Base-by-base conservation (phyloP, 2,329 filamentous ascomycete genomes). In the Coniochaeta pulveracea region DNA sequence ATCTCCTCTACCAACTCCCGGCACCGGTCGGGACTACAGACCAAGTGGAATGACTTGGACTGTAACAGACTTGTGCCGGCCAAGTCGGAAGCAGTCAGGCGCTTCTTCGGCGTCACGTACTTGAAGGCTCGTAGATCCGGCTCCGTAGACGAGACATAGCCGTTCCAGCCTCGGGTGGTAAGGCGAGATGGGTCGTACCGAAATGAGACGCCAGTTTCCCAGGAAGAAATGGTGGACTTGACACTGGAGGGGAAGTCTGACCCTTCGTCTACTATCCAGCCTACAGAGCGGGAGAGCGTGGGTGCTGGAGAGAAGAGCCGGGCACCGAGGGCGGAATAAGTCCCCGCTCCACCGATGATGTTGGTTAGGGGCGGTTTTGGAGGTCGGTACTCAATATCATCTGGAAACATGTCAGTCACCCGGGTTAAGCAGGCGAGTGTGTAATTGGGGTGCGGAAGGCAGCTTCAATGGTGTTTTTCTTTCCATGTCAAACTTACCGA, bases 101-200 rank as follows among this genome's bases (percentile, higher is more conserved):
- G 80, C 42, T 83, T 66, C 58, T 95, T 96, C 1, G 85, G 80
- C 1, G 88, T 95, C 34, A 77, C 66, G 54, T 96, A 98, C 52
- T 76, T 79, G 64, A 98, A 98, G 6, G 79, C 78, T 56, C 70
- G 64, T 42, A 76, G 70, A 52, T 83, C 72, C 22, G 18, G n/a
- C 18, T n/a, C 12, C 38, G 76, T 74, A 34, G 74, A 67, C 19
- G 72, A 69, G 23, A 79, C 75, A 51, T 96, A 96, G 32, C 83
- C 83, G 53, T 96, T 96, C 85, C 85, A 94, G 28, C 82, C 88
- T 28, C 85, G 75, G 0, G 91, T 98, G 3, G 89, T 96, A 32
- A 84, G 64, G 16, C 84, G 75, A 6, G 67, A 55, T 2, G 65
- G 62, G 34, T 82, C 76, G 31, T 73, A 60, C 34, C 86, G 73